A percentile compares a stretch with the other conserved stretches of the same genome.
These are phyloP conservation scores for Boletus tylopilopsis DNA, from an alignment of 768 basidiomycete genomes.

Conservation along the genomic window DNA sequence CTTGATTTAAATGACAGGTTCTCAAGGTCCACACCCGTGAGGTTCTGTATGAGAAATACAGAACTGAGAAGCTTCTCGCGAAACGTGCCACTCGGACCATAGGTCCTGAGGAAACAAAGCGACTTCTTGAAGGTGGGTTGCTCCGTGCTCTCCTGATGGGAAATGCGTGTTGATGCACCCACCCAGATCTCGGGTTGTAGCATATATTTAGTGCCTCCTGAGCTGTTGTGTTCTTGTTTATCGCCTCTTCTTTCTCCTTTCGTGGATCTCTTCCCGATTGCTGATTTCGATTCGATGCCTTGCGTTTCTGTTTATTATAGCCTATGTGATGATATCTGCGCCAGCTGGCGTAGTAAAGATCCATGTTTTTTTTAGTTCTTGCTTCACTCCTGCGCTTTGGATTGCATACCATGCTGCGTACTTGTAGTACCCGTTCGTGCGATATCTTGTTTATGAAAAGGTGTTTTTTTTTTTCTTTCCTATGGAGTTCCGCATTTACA, in stretches of 20 bases:
- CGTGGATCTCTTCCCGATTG: constrained; percentile 8
- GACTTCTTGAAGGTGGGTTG: constrained; percentile 65
- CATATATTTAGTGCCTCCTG: constrained; percentile 23
- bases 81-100: constrained; percentile 79
- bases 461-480: too few relatives aligned
- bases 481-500: constrained; percentile 5
- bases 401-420: constrained; percentile 19
- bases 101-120: constrained; percentile 67
- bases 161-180: constrained; percentile 22
- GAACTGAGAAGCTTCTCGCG: constrained; percentile 87
- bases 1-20: constrained; percentile 42
- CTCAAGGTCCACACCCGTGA: constrained; percentile 83
- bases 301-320: constrained; percentile 4
- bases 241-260: constrained; percentile 7
- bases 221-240: constrained; percentile 22
- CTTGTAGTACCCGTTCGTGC: constrained; percentile 23
- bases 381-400: constrained; percentile 17
- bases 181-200: constrained; percentile 46
- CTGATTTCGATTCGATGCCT: constrained; percentile 4
- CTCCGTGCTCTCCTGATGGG: constrained; percentile 16
- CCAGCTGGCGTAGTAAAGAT: constrained; percentile 15
- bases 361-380: constrained; percentile 22
- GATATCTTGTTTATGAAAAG: constrained; percentile 19
- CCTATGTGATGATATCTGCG: constrained; percentile 18
- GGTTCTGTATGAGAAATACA: constrained; percentile 88